Base-by-base conservation (phyloP, 2,329 filamentous ascomycete species). In the Dactylonectria estremocensis region DNA sequence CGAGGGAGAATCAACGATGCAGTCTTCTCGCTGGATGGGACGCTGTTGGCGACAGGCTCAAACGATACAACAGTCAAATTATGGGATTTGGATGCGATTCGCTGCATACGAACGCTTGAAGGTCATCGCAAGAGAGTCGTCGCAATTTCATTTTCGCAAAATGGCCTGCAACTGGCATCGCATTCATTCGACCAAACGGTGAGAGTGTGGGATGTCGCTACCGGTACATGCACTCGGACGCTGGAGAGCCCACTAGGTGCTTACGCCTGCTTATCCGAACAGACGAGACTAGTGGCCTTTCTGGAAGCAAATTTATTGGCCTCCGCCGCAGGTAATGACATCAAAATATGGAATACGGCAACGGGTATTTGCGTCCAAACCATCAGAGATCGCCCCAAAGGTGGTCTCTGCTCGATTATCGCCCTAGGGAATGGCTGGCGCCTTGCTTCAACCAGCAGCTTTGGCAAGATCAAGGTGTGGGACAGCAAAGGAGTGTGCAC, bases 1-100 rank as follows among this genome's bases (percentile, higher is more conserved):
- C 1, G 37, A 35, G 16, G 9, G 3, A 31, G 11, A 3, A 1
- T 48, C 22, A 1, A 0, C 1, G 3, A 1, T 3, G 2, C 61
- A n/a, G 6, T 9, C 9, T 62, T 48, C 5, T 61, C 64, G 1
- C 33, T 43, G 0, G 10, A 50, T 48, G 57, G 52, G 13, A 52
- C 20, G 5, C 3, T 53, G 10, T 18, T 65, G 5, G 56, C 56
- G 2, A 28, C 40, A 1, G 14, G 20, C 13, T 49, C 40, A 1
- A 1, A 3, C 2, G 14, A 52, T 3, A 1, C 0, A 33, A 28
- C 24, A 28, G 13, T 54, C 14, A 49, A 45, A 16, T 6, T 66
- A 1, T 66, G 58, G 64, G 37, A 66, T 28, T 24, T 57, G 5
- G n/a, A 5, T n/a, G 16, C 8, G 40, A 7, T 2, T 8, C 7